Evolutionary conservation across 352 stramenopile species (phyloP), one percentile per base, ranked within the genome.

Genomic region (Phytophthora boehmeriae): DNA sequence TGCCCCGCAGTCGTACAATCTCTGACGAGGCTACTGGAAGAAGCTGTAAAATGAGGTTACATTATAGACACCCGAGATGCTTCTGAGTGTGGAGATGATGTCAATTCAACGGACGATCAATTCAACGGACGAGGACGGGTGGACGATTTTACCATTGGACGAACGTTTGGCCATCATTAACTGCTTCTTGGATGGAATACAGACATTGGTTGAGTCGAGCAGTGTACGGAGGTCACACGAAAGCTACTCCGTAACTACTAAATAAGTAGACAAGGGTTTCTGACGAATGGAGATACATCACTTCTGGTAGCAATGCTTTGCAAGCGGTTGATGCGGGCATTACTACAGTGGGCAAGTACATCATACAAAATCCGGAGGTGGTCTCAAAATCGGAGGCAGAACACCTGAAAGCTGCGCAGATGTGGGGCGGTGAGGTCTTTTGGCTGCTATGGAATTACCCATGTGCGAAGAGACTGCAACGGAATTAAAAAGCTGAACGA

Each of bases 211-310:
- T 62, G 17, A 62, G 44, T 54, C 42, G 54, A 17, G 42, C 54
- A 1, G 54, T 46, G 32, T 62, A 49, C 17, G 44, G 44, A 13
- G 54, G 54, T 22, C 54, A 62, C 14, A 2, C 35, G 4, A 19
- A n/a, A 25, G 34, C 19, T 23, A 35, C 35, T 35, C 34, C 25
- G 11, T 5, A 48, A 25, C 10, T 62, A 32, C 32, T 62, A 16
- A 43, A 55, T 17, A 35, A 43, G 54, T 43, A 30, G 32, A 28
- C 11, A 34, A 36, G 5, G 36, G 54, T 11, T 42, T 42, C 54
- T 22, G 54, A 62, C 17, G 54, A 62, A 55, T 17, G 54, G 54
- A 23, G 54, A 62, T 22, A 54, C 54, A 5, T 34, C 54, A 4
- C 25, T 62, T 5, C 42, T 48, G 14, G 44, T 62, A n/a, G 54